phyloP scores from a whole-genome alignment of 306 rosid genomes.

The Castanea sativa region DNA sequence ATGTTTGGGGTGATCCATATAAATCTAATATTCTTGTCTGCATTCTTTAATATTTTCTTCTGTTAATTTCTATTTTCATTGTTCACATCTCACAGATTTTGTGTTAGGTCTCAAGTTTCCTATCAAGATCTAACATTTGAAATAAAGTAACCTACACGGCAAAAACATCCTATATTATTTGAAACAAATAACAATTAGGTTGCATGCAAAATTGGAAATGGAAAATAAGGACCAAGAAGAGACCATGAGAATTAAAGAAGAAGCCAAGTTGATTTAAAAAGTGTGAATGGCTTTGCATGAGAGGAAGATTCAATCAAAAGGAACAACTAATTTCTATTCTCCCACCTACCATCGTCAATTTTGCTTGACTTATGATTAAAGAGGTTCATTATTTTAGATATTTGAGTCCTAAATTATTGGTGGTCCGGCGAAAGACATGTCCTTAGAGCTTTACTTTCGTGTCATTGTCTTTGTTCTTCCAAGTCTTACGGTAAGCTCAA shows the following conservation, averaged over 20 bases:
- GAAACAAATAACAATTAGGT: no score
- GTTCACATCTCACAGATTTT: no score
- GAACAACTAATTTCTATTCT: not conserved
- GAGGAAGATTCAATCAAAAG: not conserved
- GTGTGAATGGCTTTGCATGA: not conserved
- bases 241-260: not conserved
- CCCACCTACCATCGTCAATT: constrained; percentile 19
- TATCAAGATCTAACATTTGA: no score
- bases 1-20: no score
- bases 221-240: not conserved
- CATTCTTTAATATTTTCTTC: no score
- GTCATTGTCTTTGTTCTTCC: constrained; percentile 16
- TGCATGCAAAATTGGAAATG: no score
- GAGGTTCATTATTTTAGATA: constrained; percentile 22
- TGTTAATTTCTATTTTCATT: no score
- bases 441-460: constrained; percentile 15
- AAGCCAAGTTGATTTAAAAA: not conserved
- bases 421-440: constrained; percentile 31
- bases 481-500: not conserved
- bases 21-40: no score
- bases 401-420: constrained; percentile 35
- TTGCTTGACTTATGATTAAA: not conserved
- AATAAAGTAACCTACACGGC: no score
- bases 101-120: no score
- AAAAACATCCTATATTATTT: no score